These are phyloP conservation scores for Phytopythium ostracodes DNA, from an alignment of 352 stramenopile genomes.

Conservation along the genomic window DNA sequence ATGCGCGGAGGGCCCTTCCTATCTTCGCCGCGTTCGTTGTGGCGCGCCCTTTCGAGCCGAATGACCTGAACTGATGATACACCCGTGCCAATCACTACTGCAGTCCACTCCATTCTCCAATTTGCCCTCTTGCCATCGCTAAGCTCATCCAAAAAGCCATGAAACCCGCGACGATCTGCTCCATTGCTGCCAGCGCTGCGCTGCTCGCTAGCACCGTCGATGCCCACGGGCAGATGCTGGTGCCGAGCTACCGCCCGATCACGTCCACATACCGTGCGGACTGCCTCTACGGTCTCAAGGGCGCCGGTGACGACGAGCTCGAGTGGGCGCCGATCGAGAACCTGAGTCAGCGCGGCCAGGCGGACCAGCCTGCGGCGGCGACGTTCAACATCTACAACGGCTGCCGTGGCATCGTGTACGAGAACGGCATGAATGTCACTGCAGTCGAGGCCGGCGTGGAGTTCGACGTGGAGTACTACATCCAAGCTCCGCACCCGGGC, in stretches of 20 bases:
- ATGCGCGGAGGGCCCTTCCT: not conserved
- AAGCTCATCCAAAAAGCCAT: constrained; percentile 9
- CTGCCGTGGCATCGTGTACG: constrained; percentile 53
- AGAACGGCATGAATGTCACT: constrained; percentile 37
- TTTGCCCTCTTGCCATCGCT: too few species aligned
- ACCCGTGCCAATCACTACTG: not conserved
- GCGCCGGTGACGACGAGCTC: constrained; percentile 47
- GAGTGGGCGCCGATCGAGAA: constrained; percentile 51
- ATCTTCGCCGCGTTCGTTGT: not conserved
- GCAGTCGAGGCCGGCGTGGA: constrained; percentile 31
- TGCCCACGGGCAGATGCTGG: constrained; percentile 32
- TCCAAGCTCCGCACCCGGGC: constrained; percentile 54
- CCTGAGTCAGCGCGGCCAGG: constrained; percentile 43
- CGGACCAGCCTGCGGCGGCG: constrained; percentile 28
- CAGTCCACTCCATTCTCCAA: not conserved
- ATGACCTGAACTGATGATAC: not conserved
- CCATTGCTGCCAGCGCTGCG: constrained; percentile 17
- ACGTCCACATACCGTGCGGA: constrained; percentile 33
- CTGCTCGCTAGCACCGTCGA: constrained; percentile 19
- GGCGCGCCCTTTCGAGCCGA: not conserved
- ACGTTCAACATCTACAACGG: constrained; percentile 63
- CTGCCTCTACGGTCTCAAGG: constrained; percentile 33
- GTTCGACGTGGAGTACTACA: constrained; percentile 45
- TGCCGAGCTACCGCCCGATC: constrained; percentile 29
- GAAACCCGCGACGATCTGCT: constrained; percentile 26